Evolutionary conservation across 495 filamentous ascomycete species (phyloP).

Genomic region (Schizothecium vesticola): DNA sequence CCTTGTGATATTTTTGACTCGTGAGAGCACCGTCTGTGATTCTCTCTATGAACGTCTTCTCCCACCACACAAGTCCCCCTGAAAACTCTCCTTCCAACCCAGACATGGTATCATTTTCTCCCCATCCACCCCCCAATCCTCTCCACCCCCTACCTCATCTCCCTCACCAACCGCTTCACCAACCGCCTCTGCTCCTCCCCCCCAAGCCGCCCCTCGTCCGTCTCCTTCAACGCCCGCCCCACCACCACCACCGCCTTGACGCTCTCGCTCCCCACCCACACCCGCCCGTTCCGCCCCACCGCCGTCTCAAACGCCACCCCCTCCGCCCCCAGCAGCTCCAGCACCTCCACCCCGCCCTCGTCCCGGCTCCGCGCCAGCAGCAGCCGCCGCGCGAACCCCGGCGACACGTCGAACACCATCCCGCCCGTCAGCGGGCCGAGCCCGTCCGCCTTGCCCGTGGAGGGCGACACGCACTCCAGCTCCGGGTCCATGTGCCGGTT

Average conservation of each 20-base stretch:
- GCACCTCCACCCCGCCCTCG: conserved; percentile 62
- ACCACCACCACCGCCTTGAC: conserved; percentile 63
- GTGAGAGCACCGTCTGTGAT: not conserved
- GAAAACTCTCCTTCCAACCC: not conserved
- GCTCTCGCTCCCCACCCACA: conserved; percentile 79
- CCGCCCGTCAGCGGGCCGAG: conserved; percentile 81
- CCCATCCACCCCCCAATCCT: not conserved
- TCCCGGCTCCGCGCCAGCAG: conserved; percentile 58
- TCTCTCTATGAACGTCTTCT: not conserved
- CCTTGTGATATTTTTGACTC: not conserved
- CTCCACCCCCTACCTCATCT: conserved; percentile 32
- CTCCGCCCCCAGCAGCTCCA: conserved; percentile 78
- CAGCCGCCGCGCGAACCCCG: conserved; percentile 74
- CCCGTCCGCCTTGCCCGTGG: conserved; percentile 84
- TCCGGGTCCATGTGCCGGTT: conserved; percentile 83
- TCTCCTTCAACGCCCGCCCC: conserved; percentile 72
- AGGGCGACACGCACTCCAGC: conserved; percentile 77
- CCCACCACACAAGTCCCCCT: not conserved
- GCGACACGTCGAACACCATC: conserved; percentile 76
- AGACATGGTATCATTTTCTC: not conserved
- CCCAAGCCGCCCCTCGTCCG: conserved; percentile 61
- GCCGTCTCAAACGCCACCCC: conserved; percentile 84
- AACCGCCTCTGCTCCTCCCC: conserved; percentile 74
- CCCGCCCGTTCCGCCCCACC: conserved; percentile 86
- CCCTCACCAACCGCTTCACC: conserved; percentile 57